These are phyloP conservation scores for Aureobasidium sp. DNA, from an alignment of 2,329 filamentous ascomycete genomes.

Conservation along the genomic window DNA sequence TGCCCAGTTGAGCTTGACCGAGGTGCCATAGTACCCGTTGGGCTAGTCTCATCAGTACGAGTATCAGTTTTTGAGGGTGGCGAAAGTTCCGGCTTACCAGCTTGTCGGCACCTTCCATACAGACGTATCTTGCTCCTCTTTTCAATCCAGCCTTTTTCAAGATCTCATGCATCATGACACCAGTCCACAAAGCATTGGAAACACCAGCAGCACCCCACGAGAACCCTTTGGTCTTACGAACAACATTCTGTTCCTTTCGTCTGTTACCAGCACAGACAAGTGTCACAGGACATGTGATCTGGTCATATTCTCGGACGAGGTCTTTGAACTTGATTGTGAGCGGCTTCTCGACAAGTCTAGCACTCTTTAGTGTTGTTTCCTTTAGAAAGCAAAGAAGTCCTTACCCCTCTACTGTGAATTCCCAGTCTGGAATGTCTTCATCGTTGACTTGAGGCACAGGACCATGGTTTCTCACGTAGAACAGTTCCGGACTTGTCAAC, in stretches of 20 bases:
- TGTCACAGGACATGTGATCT: constrained; percentile 78
- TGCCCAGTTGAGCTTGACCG: constrained; percentile 78
- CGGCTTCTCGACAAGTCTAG: constrained; percentile 62
- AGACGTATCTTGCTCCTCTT: constrained; percentile 68
- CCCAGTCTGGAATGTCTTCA: constrained; percentile 65
- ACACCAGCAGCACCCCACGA: constrained; percentile 86
- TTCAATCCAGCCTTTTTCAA: constrained; percentile 58
- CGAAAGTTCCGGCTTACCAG: constrained; percentile 29
- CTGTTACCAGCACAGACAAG: constrained; percentile 88
- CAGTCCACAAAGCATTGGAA: constrained; percentile 82
- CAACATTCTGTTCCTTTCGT: constrained; percentile 84
- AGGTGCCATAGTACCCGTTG: constrained; percentile 83
- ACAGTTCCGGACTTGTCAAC: constrained; percentile 75
- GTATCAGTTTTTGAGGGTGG: constrained; percentile 43
- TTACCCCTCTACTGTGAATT: constrained; percentile 67
- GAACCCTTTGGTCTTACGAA: constrained; percentile 86
- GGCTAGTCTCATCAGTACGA: constrained; percentile 64
- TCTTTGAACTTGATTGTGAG: constrained; percentile 63
- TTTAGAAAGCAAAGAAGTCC: background rate
- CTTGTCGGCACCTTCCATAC: constrained; percentile 82
- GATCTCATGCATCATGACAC: constrained; percentile 64
- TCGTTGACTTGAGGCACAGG: constrained; percentile 68
- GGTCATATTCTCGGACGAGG: constrained; percentile 64
- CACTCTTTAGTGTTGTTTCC: background rate
- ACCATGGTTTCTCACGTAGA: constrained; percentile 89